Evolutionary conservation across 1,284 basidiomycete genomes (phyloP).

Genomic region (Exsudoporus floridanus): DNA sequence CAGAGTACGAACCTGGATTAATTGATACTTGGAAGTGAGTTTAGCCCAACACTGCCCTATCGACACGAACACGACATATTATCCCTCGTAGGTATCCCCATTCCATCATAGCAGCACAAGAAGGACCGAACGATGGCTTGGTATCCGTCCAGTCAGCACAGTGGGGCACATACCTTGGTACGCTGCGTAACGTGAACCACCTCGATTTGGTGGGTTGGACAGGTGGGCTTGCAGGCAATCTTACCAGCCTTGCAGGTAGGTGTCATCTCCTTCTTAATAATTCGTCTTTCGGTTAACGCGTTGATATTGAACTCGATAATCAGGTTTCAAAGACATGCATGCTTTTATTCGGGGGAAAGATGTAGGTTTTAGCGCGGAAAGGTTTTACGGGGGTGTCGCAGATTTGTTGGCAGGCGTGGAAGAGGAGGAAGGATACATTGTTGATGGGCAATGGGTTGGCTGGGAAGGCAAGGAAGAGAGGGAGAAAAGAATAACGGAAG

Average conservation of each 20-base stretch:
- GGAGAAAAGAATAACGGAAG: slow-evolving; percentile 6
- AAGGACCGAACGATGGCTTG: slow-evolving; percentile 91
- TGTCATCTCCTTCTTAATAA: not conserved
- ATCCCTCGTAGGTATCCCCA: slow-evolving; percentile 64
- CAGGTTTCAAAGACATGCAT: slow-evolving; percentile 47
- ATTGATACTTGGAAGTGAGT: slow-evolving; percentile 83
- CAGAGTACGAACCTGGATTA: slow-evolving; percentile 81
- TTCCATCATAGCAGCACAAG: slow-evolving; percentile 80
- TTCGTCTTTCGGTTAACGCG: not conserved
- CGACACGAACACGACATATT: not conserved
- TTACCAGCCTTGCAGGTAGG: slow-evolving; percentile 47
- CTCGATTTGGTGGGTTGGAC: slow-evolving; percentile 88
- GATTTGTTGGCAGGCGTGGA: slow-evolving; percentile 72
- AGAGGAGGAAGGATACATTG: slow-evolving; percentile 44
- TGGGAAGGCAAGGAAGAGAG: slow-evolving; percentile 17
- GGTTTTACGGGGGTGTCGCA: slow-evolving; percentile 82
- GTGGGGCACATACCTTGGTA: slow-evolving; percentile 89
- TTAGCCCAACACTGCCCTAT: not conserved
- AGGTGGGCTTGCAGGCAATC: slow-evolving; percentile 64
- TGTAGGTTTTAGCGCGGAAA: slow-evolving; percentile 85
- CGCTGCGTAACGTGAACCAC: slow-evolving; percentile 88
- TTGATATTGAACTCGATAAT: not conserved
- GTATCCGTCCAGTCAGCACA: slow-evolving; percentile 81
- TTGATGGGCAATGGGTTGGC: slow-evolving; percentile 25
- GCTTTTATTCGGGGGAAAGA: slow-evolving; percentile 85